phyloP scores from a whole-genome alignment of 2,329 filamentous ascomycete species.

The Pseudogymnoascus sp. region DNA sequence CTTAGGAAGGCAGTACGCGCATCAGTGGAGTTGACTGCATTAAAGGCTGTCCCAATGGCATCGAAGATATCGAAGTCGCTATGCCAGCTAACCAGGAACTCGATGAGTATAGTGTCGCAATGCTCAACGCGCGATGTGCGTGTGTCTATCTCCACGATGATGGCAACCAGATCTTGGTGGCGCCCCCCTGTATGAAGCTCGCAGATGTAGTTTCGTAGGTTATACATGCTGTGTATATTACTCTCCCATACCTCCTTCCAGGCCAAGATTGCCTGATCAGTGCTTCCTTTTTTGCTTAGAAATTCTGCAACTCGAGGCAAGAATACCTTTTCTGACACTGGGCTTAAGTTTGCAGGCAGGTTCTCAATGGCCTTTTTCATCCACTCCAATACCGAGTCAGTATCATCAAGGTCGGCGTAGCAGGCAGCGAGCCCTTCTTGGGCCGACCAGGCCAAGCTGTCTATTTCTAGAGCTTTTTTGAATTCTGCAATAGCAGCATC shows the following conservation, averaged over 20 bases:
- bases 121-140: neutral
- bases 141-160: neutral
- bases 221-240: neutral
- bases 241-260: neutral
- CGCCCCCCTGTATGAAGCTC: neutral
- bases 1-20: neutral
- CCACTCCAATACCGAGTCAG: neutral
- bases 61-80: neutral
- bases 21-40: neutral
- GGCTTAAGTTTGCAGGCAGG: neutral
- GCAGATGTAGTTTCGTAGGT: neutral
- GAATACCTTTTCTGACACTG: too few species aligned
- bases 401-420: neutral
- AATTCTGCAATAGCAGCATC: neutral
- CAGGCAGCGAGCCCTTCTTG: neutral
- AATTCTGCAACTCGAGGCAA: neutral
- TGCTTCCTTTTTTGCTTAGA: neutral
- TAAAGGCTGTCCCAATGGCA: neutral
- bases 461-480: neutral
- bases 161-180: neutral
- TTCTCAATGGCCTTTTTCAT: neutral
- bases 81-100: neutral
- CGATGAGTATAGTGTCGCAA: neutral
- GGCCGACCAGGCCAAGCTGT: neutral
- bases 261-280: neutral